A percentile compares a stretch with the other conserved stretches of the same genome.
Conservation (phyloP, 192 early-diverging fungal genomes). For the Bifiguratus adelaidae region DNA sequence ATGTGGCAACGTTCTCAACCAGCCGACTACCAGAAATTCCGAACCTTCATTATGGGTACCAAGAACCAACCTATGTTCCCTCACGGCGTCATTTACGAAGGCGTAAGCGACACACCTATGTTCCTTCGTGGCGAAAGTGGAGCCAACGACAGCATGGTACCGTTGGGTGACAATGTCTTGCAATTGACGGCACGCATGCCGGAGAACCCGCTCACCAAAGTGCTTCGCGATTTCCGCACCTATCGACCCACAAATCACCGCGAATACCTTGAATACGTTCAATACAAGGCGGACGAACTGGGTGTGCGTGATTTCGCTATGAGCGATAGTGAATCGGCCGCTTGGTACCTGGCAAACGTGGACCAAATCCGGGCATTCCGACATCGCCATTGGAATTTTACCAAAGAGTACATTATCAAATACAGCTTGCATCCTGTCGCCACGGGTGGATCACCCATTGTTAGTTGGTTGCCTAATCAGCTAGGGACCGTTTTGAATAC, state of each 20-base stretch:
- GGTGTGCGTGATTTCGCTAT: constrained; percentile 23
- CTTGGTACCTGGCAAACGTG: constrained; percentile 64
- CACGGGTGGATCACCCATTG: constrained; percentile 60
- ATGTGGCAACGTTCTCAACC: constrained; percentile 65
- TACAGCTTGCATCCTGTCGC: constrained; percentile 63
- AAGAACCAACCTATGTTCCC: constrained; percentile 90
- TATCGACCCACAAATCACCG: constrained; percentile 76
- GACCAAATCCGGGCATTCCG: constrained; percentile 80
- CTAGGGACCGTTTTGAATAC: constrained; percentile 44
- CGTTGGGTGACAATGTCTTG: constrained; percentile 77
- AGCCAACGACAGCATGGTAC: constrained; percentile 80
- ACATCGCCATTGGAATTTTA: constrained; percentile 81
- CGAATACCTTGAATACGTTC: constrained; percentile 64
- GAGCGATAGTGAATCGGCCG: constrained; percentile 13
- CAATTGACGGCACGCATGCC: constrained; percentile 74
- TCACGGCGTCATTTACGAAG: constrained; percentile 81
- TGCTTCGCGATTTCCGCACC: constrained; percentile 60
- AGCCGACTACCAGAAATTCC: constrained; percentile 72
- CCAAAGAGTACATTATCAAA: constrained; percentile 79
- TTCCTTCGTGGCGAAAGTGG: constrained; percentile 76
- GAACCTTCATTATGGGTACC: constrained; percentile 88
- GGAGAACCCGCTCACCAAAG: constrained; percentile 67
- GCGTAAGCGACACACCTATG: constrained; percentile 38
- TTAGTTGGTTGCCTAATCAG: constrained; percentile 65
- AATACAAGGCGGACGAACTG: constrained; percentile 11